Base-by-base conservation (phyloP, 176 grass and related monocot genomes). In the Juncus inflexus region DNA sequence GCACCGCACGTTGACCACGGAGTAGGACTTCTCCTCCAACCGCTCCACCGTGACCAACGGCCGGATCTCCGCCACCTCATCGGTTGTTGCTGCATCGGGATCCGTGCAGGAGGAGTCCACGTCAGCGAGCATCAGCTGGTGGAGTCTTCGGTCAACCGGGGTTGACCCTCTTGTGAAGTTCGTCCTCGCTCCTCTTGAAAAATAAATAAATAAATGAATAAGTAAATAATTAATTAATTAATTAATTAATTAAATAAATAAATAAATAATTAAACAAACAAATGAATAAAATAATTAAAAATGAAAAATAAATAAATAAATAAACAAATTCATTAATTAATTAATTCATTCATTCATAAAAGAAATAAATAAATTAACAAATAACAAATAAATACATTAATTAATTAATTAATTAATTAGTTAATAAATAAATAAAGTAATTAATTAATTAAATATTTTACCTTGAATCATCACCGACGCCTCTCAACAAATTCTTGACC, bases 61-160 rank as follows among this genome's bases (percentile, higher is more conserved):
- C 72, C 68, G 71, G 5, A 37, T 40, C 28, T 12, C 54, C 35
- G 56, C 43, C 15, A 13, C 74, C 8, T 52, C 70, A 2, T 19
- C 59, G 1, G 54, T 57, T 11, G 55, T n/a, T 10, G 54, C 55
- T 7, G 37, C 19, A 4, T 7, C 74, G 35, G 15, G 7, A 0
- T 11, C 73, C 7, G 35, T 56, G 19, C 15, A 42, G 28, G 47
- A 77, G 1, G 42, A 51, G 13, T 99, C 94, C 72, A 86, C 76
- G 67, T 99, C 88, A 58, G 84, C 85, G 72, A 89, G 79, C 94
- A 99, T 99, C 55, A 99, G 72, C 77, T 97, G 94, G 82, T 99
- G 94, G 35, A 99, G 78, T 6, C 94, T 87, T 7, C 94, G 79
- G 73, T 99, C 94, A 1, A 92, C 75, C 76, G 90, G 86, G 35